These are phyloP conservation scores for Picochlorum sp. DNA, from an alignment of 139 green algal genomes.

Conservation along the genomic window DNA sequence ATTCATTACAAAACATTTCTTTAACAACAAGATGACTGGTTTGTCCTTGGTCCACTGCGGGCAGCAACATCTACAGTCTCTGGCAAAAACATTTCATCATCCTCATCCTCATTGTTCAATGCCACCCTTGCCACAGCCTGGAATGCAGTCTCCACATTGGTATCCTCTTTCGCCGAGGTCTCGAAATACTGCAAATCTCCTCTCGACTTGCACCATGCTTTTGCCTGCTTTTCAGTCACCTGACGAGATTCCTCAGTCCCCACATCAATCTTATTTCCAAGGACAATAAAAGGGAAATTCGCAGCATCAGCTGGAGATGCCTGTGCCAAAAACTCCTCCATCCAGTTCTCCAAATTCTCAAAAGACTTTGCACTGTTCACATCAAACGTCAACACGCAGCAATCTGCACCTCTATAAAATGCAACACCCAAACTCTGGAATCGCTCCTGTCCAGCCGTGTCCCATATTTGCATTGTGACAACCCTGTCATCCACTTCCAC, in stretches of 20 bases:
- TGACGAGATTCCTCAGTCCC: conserved; percentile 67
- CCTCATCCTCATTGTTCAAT: conserved; percentile 80
- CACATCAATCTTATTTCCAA: conserved; percentile 98
- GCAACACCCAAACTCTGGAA: conserved; percentile 96
- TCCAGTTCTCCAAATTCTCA: conserved; percentile 96
- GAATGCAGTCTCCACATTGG: conserved; percentile 91
- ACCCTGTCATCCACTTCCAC: conserved; percentile 93
- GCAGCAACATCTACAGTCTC: conserved; percentile 90
- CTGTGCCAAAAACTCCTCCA: conserved; percentile 97
- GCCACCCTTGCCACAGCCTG: conserved; percentile 83
- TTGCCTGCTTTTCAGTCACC: conserved; percentile 90
- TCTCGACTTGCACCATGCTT: conserved; percentile 84
- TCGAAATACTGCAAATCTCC: conserved; percentile 94
- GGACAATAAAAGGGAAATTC: conserved; percentile 96
- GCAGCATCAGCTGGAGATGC: conserved; percentile 77
- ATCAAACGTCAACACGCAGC: conserved; percentile 96
- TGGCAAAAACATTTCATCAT: conserved; percentile 83
- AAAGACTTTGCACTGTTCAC: conserved; percentile 94
- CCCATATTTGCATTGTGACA: conserved; percentile 99
- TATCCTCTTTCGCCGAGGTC: conserved; percentile 85
- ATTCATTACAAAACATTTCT: neutral
- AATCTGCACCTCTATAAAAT: conserved; percentile 97
- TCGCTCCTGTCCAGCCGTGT: conserved; percentile 95
- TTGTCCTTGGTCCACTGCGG: conserved; percentile 28
- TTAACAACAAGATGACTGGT: conserved; percentile 59